Percentiles rank a stretch among this genome's conserved stretches.
These are phyloP conservation scores for Cystobasidium pallidum DNA, from an alignment of 1,284 basidiomycete genomes.

Conservation along the genomic window DNA sequence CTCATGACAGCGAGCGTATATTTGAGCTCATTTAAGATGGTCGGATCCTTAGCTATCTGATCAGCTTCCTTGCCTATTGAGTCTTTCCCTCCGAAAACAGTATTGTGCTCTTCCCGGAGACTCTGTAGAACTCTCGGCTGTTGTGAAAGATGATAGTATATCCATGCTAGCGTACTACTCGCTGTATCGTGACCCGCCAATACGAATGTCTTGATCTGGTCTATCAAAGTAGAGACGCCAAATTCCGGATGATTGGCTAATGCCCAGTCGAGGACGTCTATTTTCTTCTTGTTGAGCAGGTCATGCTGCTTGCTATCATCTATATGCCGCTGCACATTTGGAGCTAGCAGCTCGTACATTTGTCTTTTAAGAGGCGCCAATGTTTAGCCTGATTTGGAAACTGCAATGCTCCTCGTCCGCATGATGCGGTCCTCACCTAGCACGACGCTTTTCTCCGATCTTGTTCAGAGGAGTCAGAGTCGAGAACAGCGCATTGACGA, in stretches of 20 bases:
- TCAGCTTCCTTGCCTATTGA: slow-evolving; percentile 26
- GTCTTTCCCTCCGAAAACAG: slow-evolving; percentile 26
- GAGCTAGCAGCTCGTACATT: slow-evolving; percentile 37
- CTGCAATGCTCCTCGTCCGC: too few species aligned
- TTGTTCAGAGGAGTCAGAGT: slow-evolving; percentile 14
- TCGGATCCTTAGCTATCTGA: slow-evolving; percentile 24
- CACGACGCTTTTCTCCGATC: slow-evolving; percentile 24
- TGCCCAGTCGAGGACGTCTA: slow-evolving; percentile 42
- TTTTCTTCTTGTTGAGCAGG: slow-evolving; percentile 29
- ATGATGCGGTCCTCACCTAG: slow-evolving; percentile 4
- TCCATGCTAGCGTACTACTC: slow-evolving; percentile 38
- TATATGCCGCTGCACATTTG: slow-evolving; percentile 29
- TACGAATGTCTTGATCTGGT: slow-evolving; percentile 42
- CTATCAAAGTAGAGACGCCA: slow-evolving; percentile 28
- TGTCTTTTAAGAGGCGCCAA: not conserved
- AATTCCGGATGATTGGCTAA: slow-evolving; percentile 40
- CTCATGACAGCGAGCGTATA: slow-evolving; percentile 40
- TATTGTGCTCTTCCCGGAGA: slow-evolving; percentile 34
- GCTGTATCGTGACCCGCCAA: slow-evolving; percentile 42
- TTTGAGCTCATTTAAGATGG: slow-evolving; percentile 35
- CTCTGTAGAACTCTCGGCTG: slow-evolving; percentile 13
- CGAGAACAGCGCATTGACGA: slow-evolving; percentile 24
- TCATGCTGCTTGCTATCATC: slow-evolving; percentile 25
- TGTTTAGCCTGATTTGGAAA: too few species aligned
- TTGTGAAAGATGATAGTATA: slow-evolving; percentile 42